Conservation (phyloP, 805 yeast genomes). For the Kodamaea kakaduensis region DNA sequence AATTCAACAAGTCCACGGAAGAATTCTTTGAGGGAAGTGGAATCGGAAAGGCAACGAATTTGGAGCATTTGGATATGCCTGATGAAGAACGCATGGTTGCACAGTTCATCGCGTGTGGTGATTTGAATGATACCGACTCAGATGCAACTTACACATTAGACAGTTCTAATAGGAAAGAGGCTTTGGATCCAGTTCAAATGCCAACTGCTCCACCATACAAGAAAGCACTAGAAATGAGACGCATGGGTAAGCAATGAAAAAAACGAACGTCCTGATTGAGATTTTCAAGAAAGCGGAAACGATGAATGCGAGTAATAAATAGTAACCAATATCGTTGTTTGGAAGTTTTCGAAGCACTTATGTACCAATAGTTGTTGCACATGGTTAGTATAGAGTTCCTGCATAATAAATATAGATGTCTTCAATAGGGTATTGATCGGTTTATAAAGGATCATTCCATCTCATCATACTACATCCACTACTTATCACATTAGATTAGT, state of each 20-base stretch:
- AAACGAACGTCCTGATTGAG: too few species aligned
- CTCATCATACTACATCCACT: too few species aligned
- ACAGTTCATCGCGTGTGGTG: constrained; percentile 95
- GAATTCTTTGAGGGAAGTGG: constrained; percentile 69
- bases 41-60: constrained; percentile 51
- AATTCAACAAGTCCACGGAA: constrained; percentile 61
- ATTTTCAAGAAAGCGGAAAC: too few species aligned
- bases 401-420: too few species aligned
- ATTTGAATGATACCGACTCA: constrained; percentile 79
- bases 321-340: too few species aligned
- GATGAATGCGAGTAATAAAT: too few species aligned
- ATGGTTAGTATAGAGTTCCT: too few species aligned
- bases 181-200: constrained; percentile 87
- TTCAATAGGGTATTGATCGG: too few species aligned
- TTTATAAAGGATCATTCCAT: too few species aligned
- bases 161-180: constrained; percentile 31
- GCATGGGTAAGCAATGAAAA: too few species aligned
- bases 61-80: constrained; percentile 46
- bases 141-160: constrained; percentile 86
- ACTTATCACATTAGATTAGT: neutral
- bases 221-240: constrained; percentile 80
- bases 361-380: too few species aligned
- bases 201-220: constrained; percentile 98
- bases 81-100: constrained; percentile 73
- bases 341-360: too few species aligned